phyloP scores from a whole-genome alignment of 1,139 yeast species.

The Meyerozyma elateridarum region DNA sequence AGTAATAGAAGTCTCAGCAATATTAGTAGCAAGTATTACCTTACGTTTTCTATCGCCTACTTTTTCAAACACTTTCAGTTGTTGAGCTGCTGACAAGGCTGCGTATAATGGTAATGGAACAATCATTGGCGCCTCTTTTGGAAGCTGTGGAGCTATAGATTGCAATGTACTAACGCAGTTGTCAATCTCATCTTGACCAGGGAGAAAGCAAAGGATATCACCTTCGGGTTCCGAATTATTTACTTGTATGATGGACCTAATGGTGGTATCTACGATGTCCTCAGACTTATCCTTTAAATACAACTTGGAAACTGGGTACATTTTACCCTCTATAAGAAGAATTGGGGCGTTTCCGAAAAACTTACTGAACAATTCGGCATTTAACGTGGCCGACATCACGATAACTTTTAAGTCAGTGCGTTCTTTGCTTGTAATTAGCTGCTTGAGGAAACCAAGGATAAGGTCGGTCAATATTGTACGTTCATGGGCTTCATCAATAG shows the following conservation, averaged over 20 bases:
- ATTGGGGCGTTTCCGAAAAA: conserved; percentile 80
- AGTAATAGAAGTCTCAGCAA: conserved; percentile 96
- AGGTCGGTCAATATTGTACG: conserved; percentile 89
- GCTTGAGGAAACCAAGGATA: conserved; percentile 80
- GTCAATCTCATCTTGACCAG: conserved; percentile 98
- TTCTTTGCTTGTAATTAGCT: conserved; percentile 43
- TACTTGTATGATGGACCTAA: conserved; percentile 71
- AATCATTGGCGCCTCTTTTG: conserved; percentile 70
- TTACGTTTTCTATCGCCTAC: conserved; percentile 63
- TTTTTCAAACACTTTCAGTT: conserved; percentile 67
- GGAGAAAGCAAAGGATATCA: conserved; percentile 82
- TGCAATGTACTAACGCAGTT: conserved; percentile 64
- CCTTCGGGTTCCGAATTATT: conserved; percentile 80
- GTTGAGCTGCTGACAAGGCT: conserved; percentile 81
- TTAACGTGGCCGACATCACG: conserved; percentile 93
- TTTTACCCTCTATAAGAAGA: conserved; percentile 82
- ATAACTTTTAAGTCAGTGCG: conserved; percentile 57
- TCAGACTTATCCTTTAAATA: conserved; percentile 61
- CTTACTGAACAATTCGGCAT: conserved; percentile 80
- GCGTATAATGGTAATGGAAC: conserved; percentile 87
- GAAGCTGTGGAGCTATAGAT: conserved; percentile 59
- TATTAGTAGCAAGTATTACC: conserved; percentile 85
- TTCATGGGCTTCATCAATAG: conserved; percentile 97
- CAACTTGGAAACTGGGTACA: conserved; percentile 72
- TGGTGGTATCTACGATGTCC: conserved; percentile 77